These are phyloP conservation scores for Irpex sp. DNA, from an alignment of 1,284 basidiomycete genomes.

Conservation along the genomic window DNA sequence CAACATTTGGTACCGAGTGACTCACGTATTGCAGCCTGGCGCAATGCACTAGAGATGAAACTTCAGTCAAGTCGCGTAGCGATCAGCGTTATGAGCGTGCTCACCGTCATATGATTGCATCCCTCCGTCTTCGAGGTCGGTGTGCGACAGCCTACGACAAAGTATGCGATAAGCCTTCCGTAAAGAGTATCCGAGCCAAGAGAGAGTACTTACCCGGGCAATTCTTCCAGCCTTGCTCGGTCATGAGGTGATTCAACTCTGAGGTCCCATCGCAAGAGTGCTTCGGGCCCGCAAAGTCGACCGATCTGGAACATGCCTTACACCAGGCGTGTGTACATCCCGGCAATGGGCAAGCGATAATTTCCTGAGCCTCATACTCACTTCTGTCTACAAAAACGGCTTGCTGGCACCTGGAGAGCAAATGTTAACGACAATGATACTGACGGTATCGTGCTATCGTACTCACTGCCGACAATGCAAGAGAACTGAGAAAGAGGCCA, in stretches of 20 bases:
- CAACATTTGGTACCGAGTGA: not conserved
- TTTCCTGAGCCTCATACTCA: slow-evolving; percentile 39
- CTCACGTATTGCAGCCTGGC: slow-evolving; percentile 56
- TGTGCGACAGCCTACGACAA: slow-evolving; percentile 47
- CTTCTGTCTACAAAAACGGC: slow-evolving; percentile 45
- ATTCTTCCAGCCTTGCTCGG: slow-evolving; percentile 49
- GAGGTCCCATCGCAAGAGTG: slow-evolving; percentile 57
- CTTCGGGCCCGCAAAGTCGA: slow-evolving; percentile 32
- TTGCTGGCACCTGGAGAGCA: slow-evolving; percentile 36
- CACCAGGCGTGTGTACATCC: slow-evolving; percentile 50
- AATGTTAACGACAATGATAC: not conserved
- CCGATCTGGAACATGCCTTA: slow-evolving; percentile 44
- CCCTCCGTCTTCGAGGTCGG: slow-evolving; percentile 53
- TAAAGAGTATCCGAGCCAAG: no score
- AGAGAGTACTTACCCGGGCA: slow-evolving; percentile 44
- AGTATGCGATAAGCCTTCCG: no score
- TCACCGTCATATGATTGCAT: slow-evolving; percentile 64
- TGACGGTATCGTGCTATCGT: not conserved
- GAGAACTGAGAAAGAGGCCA: slow-evolving; percentile 47
- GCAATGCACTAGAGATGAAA: slow-evolving; percentile 41
- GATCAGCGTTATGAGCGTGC: slow-evolving; percentile 17
- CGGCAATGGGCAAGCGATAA: slow-evolving; percentile 41
- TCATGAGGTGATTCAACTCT: slow-evolving; percentile 52
- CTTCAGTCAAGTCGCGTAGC: not conserved
- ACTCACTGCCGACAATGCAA: slow-evolving; percentile 49